Evolutionary conservation across 176 grass and related monocot genomes (phyloP).

Genomic region (Carex kokanica): DNA sequence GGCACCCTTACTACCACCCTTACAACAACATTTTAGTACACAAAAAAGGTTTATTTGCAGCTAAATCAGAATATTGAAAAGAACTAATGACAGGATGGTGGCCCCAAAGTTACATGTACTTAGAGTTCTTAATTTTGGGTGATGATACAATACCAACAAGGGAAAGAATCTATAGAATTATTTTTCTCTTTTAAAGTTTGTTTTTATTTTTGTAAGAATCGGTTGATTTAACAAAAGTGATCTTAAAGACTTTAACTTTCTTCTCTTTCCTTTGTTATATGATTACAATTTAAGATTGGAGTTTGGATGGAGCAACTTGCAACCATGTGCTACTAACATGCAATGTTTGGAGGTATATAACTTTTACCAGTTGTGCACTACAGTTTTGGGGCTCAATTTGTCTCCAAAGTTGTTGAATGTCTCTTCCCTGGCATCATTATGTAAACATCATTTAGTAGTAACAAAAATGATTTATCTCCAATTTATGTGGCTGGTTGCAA

Average conservation of each 20-base stretch:
- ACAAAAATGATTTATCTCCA: background rate
- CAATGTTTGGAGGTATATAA: constrained; percentile 5
- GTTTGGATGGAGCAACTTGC: background rate
- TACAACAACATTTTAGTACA: background rate
- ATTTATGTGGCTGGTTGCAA: background rate
- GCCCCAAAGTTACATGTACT: background rate
- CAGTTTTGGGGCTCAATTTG: constrained; percentile 64
- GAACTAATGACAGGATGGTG: background rate
- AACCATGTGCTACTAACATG: constrained; percentile 13
- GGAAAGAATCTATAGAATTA: background rate
- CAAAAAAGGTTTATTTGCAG: background rate
- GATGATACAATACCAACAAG: background rate
- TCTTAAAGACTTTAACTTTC: background rate
- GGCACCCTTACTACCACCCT: background rate
- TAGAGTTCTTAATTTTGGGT: background rate
- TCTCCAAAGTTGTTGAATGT: constrained; percentile 88
- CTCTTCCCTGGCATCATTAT: constrained; percentile 64
- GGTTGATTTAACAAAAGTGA: background rate
- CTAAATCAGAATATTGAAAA: background rate
- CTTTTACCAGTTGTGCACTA: constrained; percentile 96
- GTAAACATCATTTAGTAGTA: background rate
- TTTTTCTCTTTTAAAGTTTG: background rate
- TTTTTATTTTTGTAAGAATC: background rate
- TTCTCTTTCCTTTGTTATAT: background rate
- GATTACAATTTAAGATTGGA: background rate